Base-by-base conservation (phyloP, 768 basidiomycete genomes). In the Cubamyces sp. region DNA sequence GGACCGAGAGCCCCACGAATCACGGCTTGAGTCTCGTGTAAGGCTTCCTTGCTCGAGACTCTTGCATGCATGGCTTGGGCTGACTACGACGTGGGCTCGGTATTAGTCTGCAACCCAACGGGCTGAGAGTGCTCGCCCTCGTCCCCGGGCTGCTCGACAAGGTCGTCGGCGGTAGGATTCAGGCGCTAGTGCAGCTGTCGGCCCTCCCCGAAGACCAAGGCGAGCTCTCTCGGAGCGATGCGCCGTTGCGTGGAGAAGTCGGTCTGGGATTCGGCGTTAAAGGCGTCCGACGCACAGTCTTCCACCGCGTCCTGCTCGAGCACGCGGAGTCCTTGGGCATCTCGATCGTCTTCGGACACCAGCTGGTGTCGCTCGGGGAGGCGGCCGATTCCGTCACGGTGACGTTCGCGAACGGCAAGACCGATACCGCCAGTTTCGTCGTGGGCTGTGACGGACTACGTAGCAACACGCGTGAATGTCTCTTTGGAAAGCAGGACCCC, bases 381-480 rank as follows among this genome's bases (percentile, higher is more conserved):
- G 42, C 48, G 19, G 69, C 67, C 0, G 70, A 67, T 12, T 64
- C 59, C 15, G 80, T 78, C 1, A 60, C 61, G 7, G 79, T 77
- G 14, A 66, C 46, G 3, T 77, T 81, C 61, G 70, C 66, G 41
- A 76, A 77, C 52, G 80, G 78, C 11, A 62, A 61, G 25, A 68
- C 57, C 45, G 78, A 75, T 45, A 72, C 64, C 0, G 79, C 74
- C 9, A 74, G 74, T 57, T 74, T 82, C 54, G 74, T 80, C 5
- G 72, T 80, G 7, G 80, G 79, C 19, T 79, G 78, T 66, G 80
- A 81, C 56, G 80, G 80, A 11, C 68, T 81, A 60, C 80, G 80
- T 61, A 77, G 77, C 61, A 73, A 68, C 53, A 78, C 79, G 15
- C 71, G 80, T 1, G 65, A 64, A 25, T 64, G 71, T 15, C 67